Evolutionary conservation across 768 basidiomycete genomes (phyloP).

Genomic region (Kwoniella bestiolae): DNA sequence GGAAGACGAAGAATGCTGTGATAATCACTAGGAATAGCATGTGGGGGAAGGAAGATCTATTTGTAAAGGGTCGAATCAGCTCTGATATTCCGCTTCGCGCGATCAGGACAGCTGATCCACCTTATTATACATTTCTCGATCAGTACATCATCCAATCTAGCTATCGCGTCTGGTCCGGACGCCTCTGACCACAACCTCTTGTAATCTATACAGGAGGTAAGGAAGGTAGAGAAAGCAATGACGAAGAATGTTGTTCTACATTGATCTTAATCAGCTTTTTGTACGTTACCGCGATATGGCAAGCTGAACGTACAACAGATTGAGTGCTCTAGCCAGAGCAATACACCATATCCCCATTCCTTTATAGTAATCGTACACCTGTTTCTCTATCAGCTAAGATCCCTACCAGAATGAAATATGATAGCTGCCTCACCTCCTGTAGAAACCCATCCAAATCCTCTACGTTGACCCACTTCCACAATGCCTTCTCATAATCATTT

Average conservation of each 20-base stretch:
- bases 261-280: conserved; percentile 26
- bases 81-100: too few species aligned
- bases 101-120: conserved; percentile 60
- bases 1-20: conserved; percentile 85
- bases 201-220: conserved; percentile 94
- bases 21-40: conserved; percentile 63
- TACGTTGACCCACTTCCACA: conserved; percentile 99
- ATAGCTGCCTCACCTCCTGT: conserved; percentile 68
- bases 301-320: conserved; percentile 75
- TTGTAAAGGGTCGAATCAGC: not conserved
- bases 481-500: conserved; percentile 69
- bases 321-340: conserved; percentile 84
- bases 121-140: conserved; percentile 80
- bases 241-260: conserved; percentile 94
- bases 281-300: conserved; percentile 14
- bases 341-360: conserved; percentile 97
- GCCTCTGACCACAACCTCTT: conserved; percentile 66
- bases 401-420: not conserved
- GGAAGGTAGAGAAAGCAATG: conserved; percentile 95
- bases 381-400: not conserved
- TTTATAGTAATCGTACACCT: conserved; percentile 86
- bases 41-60: conserved; percentile 49
- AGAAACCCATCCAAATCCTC: conserved; percentile 95
- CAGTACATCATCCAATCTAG: conserved; percentile 76
- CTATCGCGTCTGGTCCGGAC: conserved; percentile 62